Percentiles rank a stretch among this genome's conserved stretches.
These are phyloP conservation scores for Musa balbisiana DNA, from an alignment of 202 grass and related monocot genomes.

Conservation along the genomic window DNA sequence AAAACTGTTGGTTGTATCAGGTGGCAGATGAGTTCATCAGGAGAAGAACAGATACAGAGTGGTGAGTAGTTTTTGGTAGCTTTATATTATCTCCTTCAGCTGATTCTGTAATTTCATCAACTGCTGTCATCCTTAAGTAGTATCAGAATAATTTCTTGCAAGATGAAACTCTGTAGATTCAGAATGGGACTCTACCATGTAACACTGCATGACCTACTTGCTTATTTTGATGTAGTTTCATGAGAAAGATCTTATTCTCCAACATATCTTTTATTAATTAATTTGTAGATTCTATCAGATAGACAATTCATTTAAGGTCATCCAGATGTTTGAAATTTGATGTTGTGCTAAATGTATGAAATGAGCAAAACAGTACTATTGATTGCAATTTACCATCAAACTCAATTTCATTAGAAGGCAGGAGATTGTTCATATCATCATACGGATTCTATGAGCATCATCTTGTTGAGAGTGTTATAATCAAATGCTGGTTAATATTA, in stretches of 20 bases:
- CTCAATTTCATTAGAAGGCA: not conserved
- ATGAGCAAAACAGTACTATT: not conserved
- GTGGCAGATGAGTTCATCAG: constrained; percentile 89
- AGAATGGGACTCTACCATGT: no score
- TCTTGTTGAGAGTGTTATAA: no score
- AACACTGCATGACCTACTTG: no score
- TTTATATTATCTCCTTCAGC: not conserved
- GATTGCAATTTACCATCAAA: not conserved
- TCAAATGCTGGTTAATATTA: no score
- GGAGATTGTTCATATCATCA: not conserved
- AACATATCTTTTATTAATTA: no score
- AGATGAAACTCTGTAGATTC: no score
- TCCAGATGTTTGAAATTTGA: not conserved
- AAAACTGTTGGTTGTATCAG: constrained; percentile 25
- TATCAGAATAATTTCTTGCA: no score
- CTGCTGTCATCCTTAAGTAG: not conserved
- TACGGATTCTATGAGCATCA: not conserved
- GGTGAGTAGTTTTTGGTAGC: constrained; percentile 32
- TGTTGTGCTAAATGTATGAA: no score
- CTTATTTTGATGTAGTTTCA: no score
- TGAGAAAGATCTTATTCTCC: no score
- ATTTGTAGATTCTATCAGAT: no score
- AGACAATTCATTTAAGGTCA: no score
- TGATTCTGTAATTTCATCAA: not conserved
- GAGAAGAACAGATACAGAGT: constrained; percentile 80